Conservation (phyloP, 2,329 filamentous ascomycete species). For the Blumeria hordei region DNA sequence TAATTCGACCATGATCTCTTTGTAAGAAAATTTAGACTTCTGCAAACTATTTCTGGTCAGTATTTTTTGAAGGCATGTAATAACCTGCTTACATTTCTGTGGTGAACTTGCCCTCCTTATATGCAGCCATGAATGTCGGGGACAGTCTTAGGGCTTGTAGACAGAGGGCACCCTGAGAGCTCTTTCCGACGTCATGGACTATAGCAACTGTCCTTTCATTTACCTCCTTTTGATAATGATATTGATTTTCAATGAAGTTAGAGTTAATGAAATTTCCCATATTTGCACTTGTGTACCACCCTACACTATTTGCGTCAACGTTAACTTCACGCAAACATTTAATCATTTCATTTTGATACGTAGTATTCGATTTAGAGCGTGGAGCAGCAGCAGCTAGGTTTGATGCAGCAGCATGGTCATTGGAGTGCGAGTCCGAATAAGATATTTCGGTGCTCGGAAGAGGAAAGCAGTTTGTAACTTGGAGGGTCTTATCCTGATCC, state of each 20-base stretch:
- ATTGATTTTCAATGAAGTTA: slow-evolving; percentile 94
- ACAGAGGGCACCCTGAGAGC: slow-evolving; percentile 73
- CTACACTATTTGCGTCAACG: slow-evolving; percentile 90
- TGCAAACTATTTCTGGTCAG: slow-evolving; percentile 38
- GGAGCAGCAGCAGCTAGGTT: slow-evolving; percentile 68
- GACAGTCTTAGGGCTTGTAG: slow-evolving; percentile 80
- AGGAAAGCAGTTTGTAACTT: slow-evolving; percentile 87
- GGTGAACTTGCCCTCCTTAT: slow-evolving; percentile 91
- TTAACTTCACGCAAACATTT: slow-evolving; percentile 91
- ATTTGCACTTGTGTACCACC: slow-evolving; percentile 95
- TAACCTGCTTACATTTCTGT: slow-evolving; percentile 52
- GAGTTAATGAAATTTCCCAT: slow-evolving; percentile 97
- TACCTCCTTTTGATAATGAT: slow-evolving; percentile 78
- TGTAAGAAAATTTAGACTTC: slow-evolving; percentile 81
- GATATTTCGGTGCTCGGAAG: slow-evolving; percentile 65
- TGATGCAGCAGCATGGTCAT: slow-evolving; percentile 36
- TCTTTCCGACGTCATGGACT: slow-evolving; percentile 87
- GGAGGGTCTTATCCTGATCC: slow-evolving; percentile 58
- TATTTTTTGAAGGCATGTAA: not conserved
- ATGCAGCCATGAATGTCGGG: slow-evolving; percentile 66
- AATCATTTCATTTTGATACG: slow-evolving; percentile 93
- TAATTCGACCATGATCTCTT: slow-evolving; percentile 79
- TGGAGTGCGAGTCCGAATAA: slow-evolving; percentile 46
- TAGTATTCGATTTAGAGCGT: slow-evolving; percentile 67
- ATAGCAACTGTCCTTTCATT: slow-evolving; percentile 74